A percentile compares a stretch with the other conserved stretches of the same genome.
Evolutionary conservation across 2,329 filamentous ascomycete species (phyloP).

Genomic region (Colletotrichum musae): DNA sequence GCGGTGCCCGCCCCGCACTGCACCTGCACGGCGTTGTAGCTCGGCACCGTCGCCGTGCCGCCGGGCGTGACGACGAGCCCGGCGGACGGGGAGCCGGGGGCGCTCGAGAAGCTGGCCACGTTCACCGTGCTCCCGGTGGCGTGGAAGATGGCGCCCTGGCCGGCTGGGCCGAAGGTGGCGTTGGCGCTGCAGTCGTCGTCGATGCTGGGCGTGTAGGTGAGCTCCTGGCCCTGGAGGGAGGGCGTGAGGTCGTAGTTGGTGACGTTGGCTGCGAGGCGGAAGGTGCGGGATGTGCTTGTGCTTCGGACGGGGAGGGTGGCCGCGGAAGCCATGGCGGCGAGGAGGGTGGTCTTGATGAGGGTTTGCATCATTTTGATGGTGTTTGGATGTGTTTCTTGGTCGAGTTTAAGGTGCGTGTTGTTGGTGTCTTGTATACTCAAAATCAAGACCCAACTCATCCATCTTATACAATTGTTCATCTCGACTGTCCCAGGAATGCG

Average conservation of each 20-base stretch:
- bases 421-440: not conserved
- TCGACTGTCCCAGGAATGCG: not conserved
- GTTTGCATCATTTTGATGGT: slow-evolving; percentile 7
- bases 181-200: slow-evolving; percentile 8
- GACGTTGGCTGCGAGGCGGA: slow-evolving; percentile 25
- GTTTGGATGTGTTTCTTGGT: too few relatives aligned
- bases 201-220: slow-evolving; percentile 1
- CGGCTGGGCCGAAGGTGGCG: not conserved
- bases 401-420: not conserved
- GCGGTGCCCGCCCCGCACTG: slow-evolving; percentile 6
- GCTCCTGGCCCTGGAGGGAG: slow-evolving; percentile 23
- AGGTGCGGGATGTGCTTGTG: not conserved
- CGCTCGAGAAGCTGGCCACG: not conserved
- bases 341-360: not conserved
- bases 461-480: not conserved
- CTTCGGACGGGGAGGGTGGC: not conserved
- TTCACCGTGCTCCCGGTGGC: slow-evolving; percentile 4
- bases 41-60: slow-evolving; percentile 9
- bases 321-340: slow-evolving; percentile 3
- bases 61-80: slow-evolving; percentile 7
- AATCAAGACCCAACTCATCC: too few relatives aligned
- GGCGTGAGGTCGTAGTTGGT: slow-evolving; percentile 14
- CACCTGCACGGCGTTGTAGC: not conserved
- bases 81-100: slow-evolving; percentile 1
- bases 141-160: slow-evolving; percentile 1